A percentile compares a stretch with the other conserved stretches of the same genome.
These are phyloP conservation scores for Elsinoe batatas DNA, from an alignment of 2,329 filamentous ascomycete genomes.

Conservation along the genomic window DNA sequence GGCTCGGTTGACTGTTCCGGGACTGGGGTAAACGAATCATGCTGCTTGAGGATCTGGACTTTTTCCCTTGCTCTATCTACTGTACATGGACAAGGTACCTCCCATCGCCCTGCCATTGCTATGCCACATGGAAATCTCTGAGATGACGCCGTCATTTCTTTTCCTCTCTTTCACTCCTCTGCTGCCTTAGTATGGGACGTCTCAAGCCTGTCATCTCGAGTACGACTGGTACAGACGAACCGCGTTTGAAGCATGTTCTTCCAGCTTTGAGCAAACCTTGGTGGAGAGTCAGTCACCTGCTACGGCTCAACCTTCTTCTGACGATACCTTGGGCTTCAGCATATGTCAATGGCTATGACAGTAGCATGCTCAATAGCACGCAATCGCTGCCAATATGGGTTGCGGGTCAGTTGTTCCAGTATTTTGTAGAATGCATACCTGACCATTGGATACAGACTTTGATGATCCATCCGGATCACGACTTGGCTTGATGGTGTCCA, in stretches of 20 bases:
- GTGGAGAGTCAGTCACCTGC: not conserved
- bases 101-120: not conserved
- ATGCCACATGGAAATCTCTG: not conserved
- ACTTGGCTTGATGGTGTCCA: constrained; percentile 18
- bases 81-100: not conserved
- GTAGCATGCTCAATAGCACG: constrained; percentile 10
- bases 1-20: not conserved
- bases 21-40: not conserved
- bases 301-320: constrained; percentile 10
- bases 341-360: constrained; percentile 7
- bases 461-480: constrained; percentile 15
- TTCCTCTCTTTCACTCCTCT: not conserved
- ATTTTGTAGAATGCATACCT: too few species aligned
- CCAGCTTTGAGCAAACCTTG: constrained; percentile 2
- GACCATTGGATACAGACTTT: constrained; percentile 9
- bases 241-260: constrained; percentile 8
- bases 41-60: not conserved
- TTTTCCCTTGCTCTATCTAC: not conserved
- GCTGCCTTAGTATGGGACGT: not conserved
- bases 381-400: constrained; percentile 6
- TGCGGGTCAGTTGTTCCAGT: not conserved
- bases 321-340: constrained; percentile 2
- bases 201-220: not conserved
- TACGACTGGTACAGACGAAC: constrained; percentile 1
- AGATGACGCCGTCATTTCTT: not conserved